Base-by-base conservation (phyloP, 208 protist species). In the Leptomonas pyrrhocoris region DNA sequence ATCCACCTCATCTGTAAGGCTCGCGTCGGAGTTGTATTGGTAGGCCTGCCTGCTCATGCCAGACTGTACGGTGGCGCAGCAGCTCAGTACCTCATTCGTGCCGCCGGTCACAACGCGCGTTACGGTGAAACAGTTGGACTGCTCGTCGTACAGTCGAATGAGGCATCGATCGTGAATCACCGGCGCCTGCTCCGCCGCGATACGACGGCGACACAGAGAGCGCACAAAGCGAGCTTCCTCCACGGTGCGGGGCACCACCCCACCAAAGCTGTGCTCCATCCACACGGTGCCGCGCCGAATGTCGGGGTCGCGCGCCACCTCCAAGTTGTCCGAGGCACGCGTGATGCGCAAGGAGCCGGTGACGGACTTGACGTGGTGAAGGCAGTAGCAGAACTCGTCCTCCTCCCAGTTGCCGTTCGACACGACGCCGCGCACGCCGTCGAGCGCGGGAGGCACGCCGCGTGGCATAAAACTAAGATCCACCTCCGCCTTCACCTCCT, bases 181-280 rank as follows among this genome's bases (percentile, higher is more conserved):
- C 40, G 53, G 55, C 50, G 49, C 71, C 68, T 27, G 65, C 74
- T 67, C 53, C 64, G 61, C 77, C 50, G 51, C 67, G 19, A 73
- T 66, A 55, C 72, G 73, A 58, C 60, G 65, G 30, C 46, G 28
- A 36, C 74, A 70, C 27, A 74, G 61, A 45, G 34, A 53, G 19
- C 58, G 69, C 46, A 86, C 49, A 28, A 81, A 80, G 13, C 46
- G 66, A 7, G 77, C 59, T 50, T 91, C 86, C 38, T 58, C 74
- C 16, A 66, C 42, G 23, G 40, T 84, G 54, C 68, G 71, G 5
- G 86, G 80, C 21, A 91, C 59, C 12, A 80, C 79, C 46, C 75
- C 78, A 27, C 83, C 83, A 54, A 92, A 89, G 31, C 59, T 63
- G 76, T 89, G 83, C 45, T 89, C 80, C 60, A 89, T 77, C 78